Conservation (phyloP, 495 filamentous ascomycete genomes). For the Hypomontagnella monticulosa region DNA sequence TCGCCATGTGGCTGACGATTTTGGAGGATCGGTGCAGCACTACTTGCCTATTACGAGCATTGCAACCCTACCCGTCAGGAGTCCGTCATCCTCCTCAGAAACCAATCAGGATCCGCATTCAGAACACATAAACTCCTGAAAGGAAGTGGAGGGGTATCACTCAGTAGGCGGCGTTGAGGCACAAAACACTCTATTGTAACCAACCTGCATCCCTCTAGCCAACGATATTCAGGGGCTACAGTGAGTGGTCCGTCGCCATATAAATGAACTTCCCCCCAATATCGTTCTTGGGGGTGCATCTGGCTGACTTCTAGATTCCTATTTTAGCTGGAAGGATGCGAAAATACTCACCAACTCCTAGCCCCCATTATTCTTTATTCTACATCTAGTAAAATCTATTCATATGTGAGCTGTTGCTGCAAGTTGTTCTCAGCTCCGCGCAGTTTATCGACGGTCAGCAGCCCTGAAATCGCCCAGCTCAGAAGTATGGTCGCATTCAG, state of each 20-base stretch:
- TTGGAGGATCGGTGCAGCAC: conserved; percentile 21
- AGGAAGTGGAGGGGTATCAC: conserved; percentile 10
- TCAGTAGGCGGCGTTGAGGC: conserved; percentile 1
- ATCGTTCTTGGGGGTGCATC: not conserved
- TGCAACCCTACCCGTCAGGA: conserved; percentile 8
- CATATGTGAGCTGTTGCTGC: not conserved
- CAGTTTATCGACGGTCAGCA: not conserved
- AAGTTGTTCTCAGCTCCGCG: not conserved
- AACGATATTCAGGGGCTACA: not conserved
- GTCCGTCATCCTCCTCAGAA: not conserved
- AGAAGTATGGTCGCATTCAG: too few relatives aligned
- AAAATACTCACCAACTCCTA: not conserved
- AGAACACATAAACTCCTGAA: not conserved
- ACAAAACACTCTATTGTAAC: conserved; percentile 16
- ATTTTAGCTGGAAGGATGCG: conserved; percentile 9
- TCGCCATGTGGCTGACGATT: conserved; percentile 18
- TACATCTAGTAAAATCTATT: not conserved
- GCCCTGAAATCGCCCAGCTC: not conserved
- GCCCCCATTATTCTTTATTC: not conserved
- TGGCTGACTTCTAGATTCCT: conserved; percentile 1
- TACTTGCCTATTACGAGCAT: conserved; percentile 9
- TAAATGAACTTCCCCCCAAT: conserved; percentile 4
- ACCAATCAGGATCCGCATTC: conserved; percentile 13
- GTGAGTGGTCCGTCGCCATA: not conserved
- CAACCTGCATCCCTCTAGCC: conserved; percentile 11